Evolutionary conservation across 1,139 yeast genomes (phyloP), one percentile per base, ranked within the genome.

Genomic region (Yamadazyma epiphylla): DNA sequence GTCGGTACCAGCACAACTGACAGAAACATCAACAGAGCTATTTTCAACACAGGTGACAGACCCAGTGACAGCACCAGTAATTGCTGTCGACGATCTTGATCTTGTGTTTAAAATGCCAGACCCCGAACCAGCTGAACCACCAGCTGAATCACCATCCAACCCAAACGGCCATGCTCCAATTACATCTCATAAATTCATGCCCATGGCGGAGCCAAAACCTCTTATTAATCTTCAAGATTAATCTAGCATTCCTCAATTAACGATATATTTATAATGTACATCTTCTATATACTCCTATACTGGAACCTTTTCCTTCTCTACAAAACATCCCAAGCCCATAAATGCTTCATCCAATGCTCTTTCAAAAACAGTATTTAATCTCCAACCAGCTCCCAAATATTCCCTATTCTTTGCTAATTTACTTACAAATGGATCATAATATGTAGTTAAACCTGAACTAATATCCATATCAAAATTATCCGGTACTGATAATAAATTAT

Each of bases 301-400:
- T 7, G 14, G n/a, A 19, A 27, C 26, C 33, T 82, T 80, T 47
- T 88, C 96, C 35, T 65, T 67, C 32, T 77, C 80, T 25, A 91
- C 73, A 36, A 80, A 70, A 54, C 96, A 87, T 13, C 87, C 91
- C 37, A 91, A 64, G 0, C 97, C 96, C 61, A 80, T 76, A 47
- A 89, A 89, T 8, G 97, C 96, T 44, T 84, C 94, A 37, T 84
- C 85, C 31, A 91, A 62, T 5, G 94, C 81, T 45, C 94, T 74
- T 43, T 78, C 78, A 49, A 80, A 85, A 11, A 85, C 89, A 20
- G 63, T 65, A 30, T 76, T 74, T 22, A 84, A 60, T 40, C 80
- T 72, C 74, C 89, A 88, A 2, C 98, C 98, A 13, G 94, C 80
- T 2, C 95, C 97, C 45, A 74, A 69, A 49, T 71, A 87, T 41